phyloP scores from a whole-genome alignment of 495 filamentous ascomycete species.

The Astrothelium subdiscretum region DNA sequence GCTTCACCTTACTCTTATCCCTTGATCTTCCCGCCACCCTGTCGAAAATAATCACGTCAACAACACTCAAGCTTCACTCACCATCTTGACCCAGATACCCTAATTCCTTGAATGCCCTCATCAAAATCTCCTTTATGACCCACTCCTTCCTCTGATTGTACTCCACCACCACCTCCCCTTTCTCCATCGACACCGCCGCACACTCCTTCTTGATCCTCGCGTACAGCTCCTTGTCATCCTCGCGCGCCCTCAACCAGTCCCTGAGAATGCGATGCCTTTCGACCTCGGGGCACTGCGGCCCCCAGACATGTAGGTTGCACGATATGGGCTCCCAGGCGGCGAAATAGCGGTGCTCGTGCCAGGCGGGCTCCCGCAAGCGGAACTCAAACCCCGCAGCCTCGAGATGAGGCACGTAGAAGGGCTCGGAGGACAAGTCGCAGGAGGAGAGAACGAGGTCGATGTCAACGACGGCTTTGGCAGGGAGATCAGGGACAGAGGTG shows the following conservation, averaged over 20 bases:
- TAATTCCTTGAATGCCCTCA: constrained; percentile 28
- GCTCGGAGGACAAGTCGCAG: constrained; percentile 28
- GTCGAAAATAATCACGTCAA: background rate
- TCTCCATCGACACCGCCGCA: constrained; percentile 20
- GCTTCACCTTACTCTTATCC: background rate
- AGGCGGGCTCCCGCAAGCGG: constrained; percentile 34
- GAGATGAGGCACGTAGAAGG: constrained; percentile 33
- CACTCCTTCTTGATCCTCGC: constrained; percentile 30
- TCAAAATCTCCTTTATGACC: constrained; percentile 31
- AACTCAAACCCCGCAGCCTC: constrained; percentile 34
- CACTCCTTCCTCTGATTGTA: constrained; percentile 34
- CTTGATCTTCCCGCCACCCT: background rate
- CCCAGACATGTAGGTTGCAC: constrained; percentile 39
- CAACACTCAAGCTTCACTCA: constrained; percentile 2
- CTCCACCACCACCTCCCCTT: constrained; percentile 27
- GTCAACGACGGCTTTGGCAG: constrained; percentile 40
- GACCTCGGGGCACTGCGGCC: constrained; percentile 31
- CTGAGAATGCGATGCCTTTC: constrained; percentile 36
- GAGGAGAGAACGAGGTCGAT: constrained; percentile 35
- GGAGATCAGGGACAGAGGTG: constrained; percentile 38
- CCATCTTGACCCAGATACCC: constrained; percentile 10
- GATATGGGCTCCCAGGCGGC: constrained; percentile 15
- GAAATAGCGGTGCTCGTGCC: constrained; percentile 40
- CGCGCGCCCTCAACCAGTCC: constrained; percentile 33
- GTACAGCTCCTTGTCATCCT: constrained; percentile 31